These are phyloP conservation scores for Pyrenochaeta sp. DNA, from an alignment of 2,329 filamentous ascomycete genomes.

Conservation along the genomic window DNA sequence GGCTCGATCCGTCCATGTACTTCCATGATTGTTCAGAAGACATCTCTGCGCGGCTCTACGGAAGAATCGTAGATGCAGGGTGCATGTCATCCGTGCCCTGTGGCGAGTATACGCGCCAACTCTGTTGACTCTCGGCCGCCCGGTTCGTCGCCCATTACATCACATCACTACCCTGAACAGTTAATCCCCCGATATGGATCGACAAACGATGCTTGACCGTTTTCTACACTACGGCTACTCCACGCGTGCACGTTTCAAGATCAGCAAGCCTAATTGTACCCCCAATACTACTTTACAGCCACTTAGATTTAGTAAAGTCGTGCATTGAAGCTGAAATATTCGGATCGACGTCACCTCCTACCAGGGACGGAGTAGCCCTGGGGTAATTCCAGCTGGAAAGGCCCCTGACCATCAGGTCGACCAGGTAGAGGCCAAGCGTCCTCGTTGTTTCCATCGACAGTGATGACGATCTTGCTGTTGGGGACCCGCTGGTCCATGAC, in stretches of 20 bases:
- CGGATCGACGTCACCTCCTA: constrained; percentile 37
- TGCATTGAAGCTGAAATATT: constrained; percentile 34
- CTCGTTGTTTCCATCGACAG: constrained; percentile 15
- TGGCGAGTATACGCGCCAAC: constrained; percentile 12
- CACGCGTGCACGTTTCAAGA: constrained; percentile 30
- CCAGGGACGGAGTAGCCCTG: constrained; percentile 16
- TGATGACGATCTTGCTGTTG: constrained; percentile 28
- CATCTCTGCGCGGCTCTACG: constrained; percentile 7
- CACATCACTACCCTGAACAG: constrained; percentile 31
- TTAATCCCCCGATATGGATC: constrained; percentile 35
- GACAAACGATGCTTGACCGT: constrained; percentile 19
- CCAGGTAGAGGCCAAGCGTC: constrained; percentile 15
- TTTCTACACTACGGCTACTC: constrained; percentile 22
- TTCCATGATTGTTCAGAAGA: constrained; percentile 7
- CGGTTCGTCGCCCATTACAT: constrained; percentile 6
- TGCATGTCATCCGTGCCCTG: constrained; percentile 7
- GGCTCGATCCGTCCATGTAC: neutral
- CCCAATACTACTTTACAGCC: constrained; percentile 18
- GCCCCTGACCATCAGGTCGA: constrained; percentile 21
- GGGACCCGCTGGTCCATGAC: constrained; percentile 32
- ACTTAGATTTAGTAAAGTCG: constrained; percentile 21
- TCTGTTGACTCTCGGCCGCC: constrained; percentile 12
- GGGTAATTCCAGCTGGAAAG: constrained; percentile 20
- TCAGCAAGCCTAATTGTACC: constrained; percentile 28
- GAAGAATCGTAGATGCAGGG: constrained; percentile 1